A percentile compares a stretch with the other conserved stretches of the same genome.
phyloP scores from a whole-genome alignment of 73 alveolate genomes.

The Paramecium pentaurelia region DNA sequence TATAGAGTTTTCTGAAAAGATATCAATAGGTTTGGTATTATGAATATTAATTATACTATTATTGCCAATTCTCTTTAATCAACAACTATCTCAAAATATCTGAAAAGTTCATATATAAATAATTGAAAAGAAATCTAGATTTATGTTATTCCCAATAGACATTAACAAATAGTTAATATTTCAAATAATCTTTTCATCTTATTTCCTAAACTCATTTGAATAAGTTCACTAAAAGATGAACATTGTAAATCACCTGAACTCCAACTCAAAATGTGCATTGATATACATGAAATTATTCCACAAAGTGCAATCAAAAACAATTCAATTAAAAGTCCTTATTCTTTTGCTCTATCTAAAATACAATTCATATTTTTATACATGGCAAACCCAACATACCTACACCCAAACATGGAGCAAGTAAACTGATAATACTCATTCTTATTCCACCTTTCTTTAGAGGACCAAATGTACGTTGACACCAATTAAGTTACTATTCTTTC shows the following conservation, averaged over 20 bases:
- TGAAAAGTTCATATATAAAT: neutral
- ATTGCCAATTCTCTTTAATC: neutral
- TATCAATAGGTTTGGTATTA: neutral
- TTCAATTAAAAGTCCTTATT: neutral
- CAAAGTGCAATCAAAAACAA: neutral
- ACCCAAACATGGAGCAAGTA: slow-evolving; percentile 40
- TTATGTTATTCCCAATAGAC: neutral
- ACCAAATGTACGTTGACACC: neutral
- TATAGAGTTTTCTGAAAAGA: slow-evolving; percentile 19
- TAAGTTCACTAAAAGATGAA: neutral
- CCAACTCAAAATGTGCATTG: slow-evolving; percentile 51
- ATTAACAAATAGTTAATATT: neutral
- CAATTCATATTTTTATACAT: neutral
- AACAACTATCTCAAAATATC: neutral
- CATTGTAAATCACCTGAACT: slow-evolving; percentile 34
- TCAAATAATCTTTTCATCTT: slow-evolving; percentile 22
- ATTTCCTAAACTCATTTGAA: neutral
- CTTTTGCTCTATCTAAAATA: slow-evolving; percentile 22
- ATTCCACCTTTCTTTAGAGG: slow-evolving; percentile 31
- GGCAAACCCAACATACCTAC: slow-evolving; percentile 45
- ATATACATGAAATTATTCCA: slow-evolving; percentile 36
- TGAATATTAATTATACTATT: neutral
- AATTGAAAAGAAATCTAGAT: slow-evolving; percentile 18
- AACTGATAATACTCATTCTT: slow-evolving; percentile 31
- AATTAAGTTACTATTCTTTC: neutral